Evolutionary conservation across 805 yeast genomes (phyloP).

Genomic region (Monosporozyma servazzii): DNA sequence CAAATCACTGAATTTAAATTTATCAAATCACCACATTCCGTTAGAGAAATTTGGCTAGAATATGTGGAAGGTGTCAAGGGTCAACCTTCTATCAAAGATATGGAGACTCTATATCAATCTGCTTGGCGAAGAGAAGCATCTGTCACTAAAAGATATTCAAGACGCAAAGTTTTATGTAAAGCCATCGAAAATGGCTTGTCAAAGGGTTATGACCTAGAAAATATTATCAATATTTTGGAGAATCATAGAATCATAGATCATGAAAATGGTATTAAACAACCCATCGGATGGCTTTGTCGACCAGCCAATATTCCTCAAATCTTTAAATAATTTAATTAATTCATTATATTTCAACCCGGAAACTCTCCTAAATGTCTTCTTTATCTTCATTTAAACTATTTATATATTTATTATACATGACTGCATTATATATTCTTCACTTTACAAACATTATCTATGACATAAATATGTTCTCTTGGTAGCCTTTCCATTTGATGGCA

Average conservation of each 20-base stretch:
- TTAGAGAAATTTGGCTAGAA: constrained; percentile 49
- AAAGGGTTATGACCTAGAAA: constrained; percentile 36
- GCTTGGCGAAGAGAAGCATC: constrained; percentile 51
- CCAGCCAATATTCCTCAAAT: constrained; percentile 31
- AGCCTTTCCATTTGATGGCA: no score
- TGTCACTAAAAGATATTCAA: constrained; percentile 42
- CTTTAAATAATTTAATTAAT: constrained; percentile 5
- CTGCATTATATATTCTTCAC: background rate
- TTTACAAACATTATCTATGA: background rate
- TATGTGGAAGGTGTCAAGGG: constrained; percentile 43
- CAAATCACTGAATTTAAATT: constrained; percentile 24
- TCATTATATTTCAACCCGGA: background rate
- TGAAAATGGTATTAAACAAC: constrained; percentile 35
- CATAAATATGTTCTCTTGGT: background rate
- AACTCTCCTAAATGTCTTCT: no score
- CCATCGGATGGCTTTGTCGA: constrained; percentile 38
- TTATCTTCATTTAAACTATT: no score
- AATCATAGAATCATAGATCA: constrained; percentile 35
- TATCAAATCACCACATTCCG: constrained; percentile 37
- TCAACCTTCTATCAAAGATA: constrained; percentile 42
- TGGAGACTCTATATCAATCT: constrained; percentile 42
- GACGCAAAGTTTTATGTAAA: constrained; percentile 45
- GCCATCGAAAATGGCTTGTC: constrained; percentile 44
- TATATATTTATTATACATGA: background rate
- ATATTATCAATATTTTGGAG: constrained; percentile 40